Conservation (phyloP, 305 asterid species). For the Rubia tinctorum region DNA sequence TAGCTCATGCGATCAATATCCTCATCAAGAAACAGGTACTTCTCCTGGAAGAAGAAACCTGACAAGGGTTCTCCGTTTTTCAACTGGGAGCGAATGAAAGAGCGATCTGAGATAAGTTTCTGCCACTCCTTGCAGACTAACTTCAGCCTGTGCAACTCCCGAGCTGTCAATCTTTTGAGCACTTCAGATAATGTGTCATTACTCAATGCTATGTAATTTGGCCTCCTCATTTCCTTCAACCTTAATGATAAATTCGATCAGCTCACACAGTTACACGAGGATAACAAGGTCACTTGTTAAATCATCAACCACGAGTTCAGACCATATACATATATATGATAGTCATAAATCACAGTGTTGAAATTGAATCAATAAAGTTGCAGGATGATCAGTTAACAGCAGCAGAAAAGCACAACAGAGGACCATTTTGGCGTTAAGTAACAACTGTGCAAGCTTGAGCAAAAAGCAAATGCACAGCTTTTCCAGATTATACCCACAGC, state of each 20-base stretch:
- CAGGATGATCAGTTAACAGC: not conserved
- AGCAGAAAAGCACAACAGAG: not conserved
- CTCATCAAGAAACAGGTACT: constrained; percentile 30
- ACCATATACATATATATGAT: no score
- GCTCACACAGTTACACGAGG: not conserved
- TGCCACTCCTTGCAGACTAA: constrained; percentile 54
- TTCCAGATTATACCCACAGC: not conserved
- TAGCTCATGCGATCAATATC: constrained; percentile 41
- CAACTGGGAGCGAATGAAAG: constrained; percentile 38
- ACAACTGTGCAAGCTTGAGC: not conserved
- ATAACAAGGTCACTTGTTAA: not conserved
- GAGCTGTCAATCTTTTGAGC: constrained; percentile 39
- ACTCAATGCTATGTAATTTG: constrained; percentile 21
- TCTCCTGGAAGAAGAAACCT: constrained; percentile 65
- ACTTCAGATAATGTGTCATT: constrained; percentile 37
- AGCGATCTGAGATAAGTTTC: constrained; percentile 38
- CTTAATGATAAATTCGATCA: not conserved
- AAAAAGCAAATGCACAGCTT: not conserved
- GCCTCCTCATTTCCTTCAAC: constrained; percentile 13
- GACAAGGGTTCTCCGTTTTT: constrained; percentile 34
- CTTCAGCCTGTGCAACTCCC: constrained; percentile 36
- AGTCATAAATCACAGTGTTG: no score
- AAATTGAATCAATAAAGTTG: not conserved
- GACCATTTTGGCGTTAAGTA: not conserved
- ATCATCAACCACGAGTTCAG: not conserved